Base-by-base conservation (phyloP, 805 yeast species). In the Wickerhamomyces mucosus region DNA sequence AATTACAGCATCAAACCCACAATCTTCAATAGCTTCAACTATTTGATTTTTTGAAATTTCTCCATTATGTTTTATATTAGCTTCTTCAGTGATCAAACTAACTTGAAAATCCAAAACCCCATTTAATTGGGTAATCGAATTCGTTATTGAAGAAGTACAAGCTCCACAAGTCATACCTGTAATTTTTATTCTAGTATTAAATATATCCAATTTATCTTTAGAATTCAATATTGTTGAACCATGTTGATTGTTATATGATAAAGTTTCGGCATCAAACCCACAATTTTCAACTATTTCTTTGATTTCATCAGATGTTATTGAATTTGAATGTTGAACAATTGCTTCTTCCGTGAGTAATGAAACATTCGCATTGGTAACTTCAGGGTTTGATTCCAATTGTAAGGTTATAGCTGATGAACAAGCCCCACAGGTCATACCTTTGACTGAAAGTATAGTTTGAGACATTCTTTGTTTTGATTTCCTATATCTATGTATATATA, bases 401-500 rank as follows among this genome's bases (percentile, higher is more conserved):
- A 56, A 52, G 1, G 77, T 70, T 21, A 89, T 73, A 1, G 88
- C 58, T 4, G 75, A 62, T 1, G 81, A 68, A 51, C 97, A 89
- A 2, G 94, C 70, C 2, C 92, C 78, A 50, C 96, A 89, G 3
- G 97, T 88, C 96, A 88, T 89, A 3, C 96, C 96, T 30, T 40
- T 39, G 20, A 50, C 41, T 6, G 46, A 34, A 5, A 50, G 34
- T 14, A 42, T 35, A 4, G 54, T 46, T 5, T 26, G 28, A 10
- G 16, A 20, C 34, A 29, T 31, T n/a, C n/a, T n/a, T n/a, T n/a
- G n/a, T n/a, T n/a, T n/a, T n/a, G n/a, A n/a, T n/a, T n/a, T n/a
- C n/a, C n/a, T n/a, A n/a, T n/a, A n/a, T n/a, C n/a, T n/a, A n/a
- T n/a, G n/a, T n/a, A n/a, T n/a, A n/a, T n/a, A n/a, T n/a, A n/a